A percentile compares a stretch with the other conserved stretches of the same genome.
phyloP scores from a whole-genome alignment of 148 eudicot genomes.

The Vaccinium corymbosum region DNA sequence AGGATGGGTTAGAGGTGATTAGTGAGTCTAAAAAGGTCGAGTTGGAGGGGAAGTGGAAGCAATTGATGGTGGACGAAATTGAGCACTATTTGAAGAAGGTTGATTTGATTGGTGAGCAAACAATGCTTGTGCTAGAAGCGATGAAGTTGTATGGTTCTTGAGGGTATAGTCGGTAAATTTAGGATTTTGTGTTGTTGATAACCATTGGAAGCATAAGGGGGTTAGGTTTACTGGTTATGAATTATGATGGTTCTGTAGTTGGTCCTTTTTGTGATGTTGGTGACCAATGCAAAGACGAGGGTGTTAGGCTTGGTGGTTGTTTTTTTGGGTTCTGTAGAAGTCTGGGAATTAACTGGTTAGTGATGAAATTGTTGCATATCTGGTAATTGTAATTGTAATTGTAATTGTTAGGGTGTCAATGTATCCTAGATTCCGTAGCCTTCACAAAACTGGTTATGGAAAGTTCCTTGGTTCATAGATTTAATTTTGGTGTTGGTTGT shows the following conservation, averaged over 20 bases:
- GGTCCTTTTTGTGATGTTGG: neutral
- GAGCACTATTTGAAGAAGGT: slow-evolving; percentile 19
- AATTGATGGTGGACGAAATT: slow-evolving; percentile 27
- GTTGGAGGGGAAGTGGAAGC: slow-evolving; percentile 39
- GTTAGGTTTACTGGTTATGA: neutral
- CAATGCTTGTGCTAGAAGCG: slow-evolving; percentile 21
- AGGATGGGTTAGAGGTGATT: slow-evolving; percentile 23
- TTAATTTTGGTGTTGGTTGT: no score
- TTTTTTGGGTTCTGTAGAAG: neutral
- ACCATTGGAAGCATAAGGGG: neutral
- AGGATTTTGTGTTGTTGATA: no score
- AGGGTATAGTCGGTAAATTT: no score
- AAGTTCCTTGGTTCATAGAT: no score
- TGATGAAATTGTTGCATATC: neutral
- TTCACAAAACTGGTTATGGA: no score
- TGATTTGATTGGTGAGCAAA: slow-evolving; percentile 28
- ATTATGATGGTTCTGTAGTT: neutral
- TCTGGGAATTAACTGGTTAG: neutral
- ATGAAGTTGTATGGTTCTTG: no score
- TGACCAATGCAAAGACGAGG: neutral
- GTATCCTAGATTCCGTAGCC: no score
- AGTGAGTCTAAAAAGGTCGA: slow-evolving; percentile 21
- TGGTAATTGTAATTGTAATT: no score
- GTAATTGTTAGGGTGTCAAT: no score
- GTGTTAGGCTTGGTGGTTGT: neutral